Conservation (phyloP, 2,329 filamentous ascomycete species). For the Alternaria infectoria region DNA sequence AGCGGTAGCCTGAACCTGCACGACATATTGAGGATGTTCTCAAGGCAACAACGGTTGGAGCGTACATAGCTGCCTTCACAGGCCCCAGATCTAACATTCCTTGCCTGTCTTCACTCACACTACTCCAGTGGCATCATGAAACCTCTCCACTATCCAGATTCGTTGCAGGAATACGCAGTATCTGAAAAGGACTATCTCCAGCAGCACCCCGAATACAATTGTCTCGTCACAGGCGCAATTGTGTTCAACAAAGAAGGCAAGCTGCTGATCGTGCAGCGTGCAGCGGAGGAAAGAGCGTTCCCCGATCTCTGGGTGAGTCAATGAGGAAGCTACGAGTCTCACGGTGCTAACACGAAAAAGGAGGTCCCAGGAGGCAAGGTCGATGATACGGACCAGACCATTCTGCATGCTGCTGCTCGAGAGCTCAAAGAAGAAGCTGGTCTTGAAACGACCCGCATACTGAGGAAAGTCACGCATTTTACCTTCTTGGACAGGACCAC, state of each 20-base stretch:
- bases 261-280: slow-evolving; percentile 46
- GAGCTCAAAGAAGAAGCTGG: slow-evolving; percentile 62
- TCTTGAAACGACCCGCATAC: slow-evolving; percentile 52
- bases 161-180: slow-evolving; percentile 38
- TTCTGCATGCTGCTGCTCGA: slow-evolving; percentile 57
- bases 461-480: slow-evolving; percentile 51
- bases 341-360: slow-evolving; percentile 35
- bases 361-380: slow-evolving; percentile 60
- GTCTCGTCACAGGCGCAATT: slow-evolving; percentile 37
- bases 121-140: slow-evolving; percentile 2
- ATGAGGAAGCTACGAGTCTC: not conserved
- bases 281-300: slow-evolving; percentile 43
- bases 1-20: not conserved
- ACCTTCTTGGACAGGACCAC: slow-evolving; percentile 27
- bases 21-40: not conserved
- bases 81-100: not conserved
- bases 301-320: slow-evolving; percentile 42
- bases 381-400: slow-evolving; percentile 54
- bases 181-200: slow-evolving; percentile 34
- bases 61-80: not conserved
- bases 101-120: not conserved
- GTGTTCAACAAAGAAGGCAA: slow-evolving; percentile 43
- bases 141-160: slow-evolving; percentile 27
- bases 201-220: slow-evolving; percentile 34
- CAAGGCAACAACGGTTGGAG: slow-evolving; percentile 8